Evolutionary conservation across 805 yeast genomes (phyloP).

Genomic region (Pichia rugopelliculosa): DNA sequence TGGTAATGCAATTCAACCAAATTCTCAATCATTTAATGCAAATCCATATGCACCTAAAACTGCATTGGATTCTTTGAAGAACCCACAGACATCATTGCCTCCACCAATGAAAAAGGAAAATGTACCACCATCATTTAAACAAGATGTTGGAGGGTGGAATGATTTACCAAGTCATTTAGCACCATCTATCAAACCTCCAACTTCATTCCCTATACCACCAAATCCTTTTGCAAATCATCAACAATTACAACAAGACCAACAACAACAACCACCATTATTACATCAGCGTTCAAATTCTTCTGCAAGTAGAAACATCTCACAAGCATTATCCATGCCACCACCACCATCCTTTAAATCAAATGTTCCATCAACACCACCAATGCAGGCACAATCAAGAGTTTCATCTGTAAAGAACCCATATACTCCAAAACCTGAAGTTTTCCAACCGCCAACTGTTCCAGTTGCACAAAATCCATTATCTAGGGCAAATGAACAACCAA

Average conservation of each 20-base stretch:
- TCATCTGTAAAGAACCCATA: constrained; percentile 25
- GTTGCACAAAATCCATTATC: constrained; percentile 12
- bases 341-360: constrained; percentile 21
- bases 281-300: constrained; percentile 11
- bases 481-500: constrained; percentile 11
- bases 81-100: constrained; percentile 21
- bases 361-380: background rate
- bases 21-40: constrained; percentile 20
- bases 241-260: constrained; percentile 12
- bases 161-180: constrained; percentile 48
- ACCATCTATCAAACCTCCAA: constrained; percentile 15
- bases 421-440: constrained; percentile 27
- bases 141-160: constrained; percentile 64
- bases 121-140: constrained; percentile 27
- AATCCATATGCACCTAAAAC: constrained; percentile 32
- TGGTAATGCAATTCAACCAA: background rate
- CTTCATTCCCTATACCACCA: background rate
- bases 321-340: constrained; percentile 25
- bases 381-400: background rate
- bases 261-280: background rate
- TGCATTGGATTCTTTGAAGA: constrained; percentile 28
- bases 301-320: constrained; percentile 22
- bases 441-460: constrained; percentile 17
- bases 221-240: constrained; percentile 10
- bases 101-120: constrained; percentile 14